These are phyloP conservation scores for Solanum sparsipilum DNA, from an alignment of 257 asterid genomes.

Conservation along the genomic window DNA sequence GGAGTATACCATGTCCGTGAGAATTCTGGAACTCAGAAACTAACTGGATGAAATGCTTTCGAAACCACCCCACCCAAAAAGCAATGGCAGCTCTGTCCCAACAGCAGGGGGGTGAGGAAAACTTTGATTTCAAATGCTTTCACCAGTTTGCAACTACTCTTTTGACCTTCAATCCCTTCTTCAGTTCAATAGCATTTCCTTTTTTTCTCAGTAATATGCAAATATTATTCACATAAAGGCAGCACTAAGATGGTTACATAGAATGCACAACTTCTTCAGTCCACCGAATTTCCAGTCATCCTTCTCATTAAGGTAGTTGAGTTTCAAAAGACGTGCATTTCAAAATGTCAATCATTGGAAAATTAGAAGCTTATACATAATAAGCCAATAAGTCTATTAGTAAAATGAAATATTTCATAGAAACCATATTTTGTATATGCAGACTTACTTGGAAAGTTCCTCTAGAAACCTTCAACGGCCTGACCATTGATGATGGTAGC, in stretches of 20 bases:
- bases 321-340: neutral
- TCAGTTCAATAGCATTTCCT: neutral
- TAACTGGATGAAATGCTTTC: neutral
- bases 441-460: conserved; percentile 92
- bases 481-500: conserved; percentile 89
- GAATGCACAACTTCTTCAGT: neutral
- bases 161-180: neutral
- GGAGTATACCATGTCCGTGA: neutral
- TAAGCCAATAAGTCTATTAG: neutral
- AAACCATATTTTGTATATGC: neutral
- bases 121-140: neutral
- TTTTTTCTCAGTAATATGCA: neutral
- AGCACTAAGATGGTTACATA: neutral
- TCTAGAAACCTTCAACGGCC: conserved; percentile 71
- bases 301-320: neutral
- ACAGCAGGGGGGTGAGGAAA: neutral
- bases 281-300: neutral
- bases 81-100: neutral
- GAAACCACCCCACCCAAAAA: neutral
- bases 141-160: neutral
- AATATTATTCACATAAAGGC: neutral
- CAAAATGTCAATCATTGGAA: neutral
- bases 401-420: neutral
- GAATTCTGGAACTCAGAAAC: neutral
- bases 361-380: neutral